Conservation (phyloP, 805 yeast species). For the Kregervanrija pseudodelftensis region DNA sequence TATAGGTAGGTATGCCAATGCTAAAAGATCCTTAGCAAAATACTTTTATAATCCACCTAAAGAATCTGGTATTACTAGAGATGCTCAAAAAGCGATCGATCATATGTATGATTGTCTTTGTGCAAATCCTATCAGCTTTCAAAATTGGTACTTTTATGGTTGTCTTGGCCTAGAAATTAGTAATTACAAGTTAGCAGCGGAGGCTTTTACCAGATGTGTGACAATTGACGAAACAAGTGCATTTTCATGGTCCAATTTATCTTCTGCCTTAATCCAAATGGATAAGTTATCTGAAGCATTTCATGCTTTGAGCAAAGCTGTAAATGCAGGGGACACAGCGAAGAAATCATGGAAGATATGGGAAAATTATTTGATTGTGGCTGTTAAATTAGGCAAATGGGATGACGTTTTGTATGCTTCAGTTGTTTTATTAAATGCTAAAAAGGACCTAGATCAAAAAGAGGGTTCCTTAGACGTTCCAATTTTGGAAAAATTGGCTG, state of each 20-base stretch:
- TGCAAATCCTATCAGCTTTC: constrained; percentile 65
- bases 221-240: constrained; percentile 74
- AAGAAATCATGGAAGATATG: constrained; percentile 82
- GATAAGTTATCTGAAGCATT: constrained; percentile 73
- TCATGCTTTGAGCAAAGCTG: constrained; percentile 76
- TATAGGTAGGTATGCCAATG: constrained; percentile 71
- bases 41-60: constrained; percentile 63
- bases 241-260: constrained; percentile 87
- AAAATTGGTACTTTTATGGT: constrained; percentile 90
- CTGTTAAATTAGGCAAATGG: constrained; percentile 82
- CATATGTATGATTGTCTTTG: constrained; percentile 71
- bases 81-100: constrained; percentile 46
- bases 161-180: constrained; percentile 74
- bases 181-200: constrained; percentile 73
- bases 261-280: constrained; percentile 63
- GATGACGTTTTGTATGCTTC: constrained; percentile 75
- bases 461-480: constrained; percentile 69
- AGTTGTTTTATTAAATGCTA: constrained; percentile 51
- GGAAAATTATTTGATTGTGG: constrained; percentile 80
- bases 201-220: constrained; percentile 88
- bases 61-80: constrained; percentile 41
- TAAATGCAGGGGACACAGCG: constrained; percentile 55
- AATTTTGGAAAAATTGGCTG: constrained; percentile 66
- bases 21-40: constrained; percentile 76
- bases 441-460: constrained; percentile 42